Conservation (phyloP, 1,284 basidiomycete genomes). For the Ustilago trichophora region DNA sequence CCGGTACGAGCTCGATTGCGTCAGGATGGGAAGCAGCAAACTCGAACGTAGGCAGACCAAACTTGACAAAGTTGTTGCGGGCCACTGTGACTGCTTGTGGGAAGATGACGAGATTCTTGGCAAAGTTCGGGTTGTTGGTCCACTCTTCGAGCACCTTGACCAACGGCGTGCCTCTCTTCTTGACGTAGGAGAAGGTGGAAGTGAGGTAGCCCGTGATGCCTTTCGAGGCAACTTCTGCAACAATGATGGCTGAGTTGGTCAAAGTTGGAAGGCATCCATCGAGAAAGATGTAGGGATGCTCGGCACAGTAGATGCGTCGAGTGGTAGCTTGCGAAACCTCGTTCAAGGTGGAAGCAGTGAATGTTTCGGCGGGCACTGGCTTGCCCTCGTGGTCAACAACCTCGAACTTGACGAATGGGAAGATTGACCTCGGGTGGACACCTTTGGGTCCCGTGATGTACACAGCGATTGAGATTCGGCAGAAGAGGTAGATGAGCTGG, state of each 20-base stretch:
- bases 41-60: constrained; percentile 17
- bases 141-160: constrained; percentile 19
- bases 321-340: constrained; percentile 3
- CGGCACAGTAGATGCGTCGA: constrained; percentile 26
- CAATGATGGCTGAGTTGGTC: constrained; percentile 21
- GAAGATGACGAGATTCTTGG: constrained; percentile 29
- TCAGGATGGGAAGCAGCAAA: constrained; percentile 19
- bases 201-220: constrained; percentile 19
- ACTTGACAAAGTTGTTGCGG: constrained; percentile 29
- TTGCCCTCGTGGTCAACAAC: constrained; percentile 15
- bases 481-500: constrained; percentile 16
- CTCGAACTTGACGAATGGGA: constrained; percentile 21
- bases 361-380: constrained; percentile 11
- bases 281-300: constrained; percentile 30
- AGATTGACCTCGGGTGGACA: constrained; percentile 10
- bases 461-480: background rate
- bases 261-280: constrained; percentile 17
- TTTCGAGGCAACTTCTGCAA: constrained; percentile 7
- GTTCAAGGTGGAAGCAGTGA: constrained; percentile 4
- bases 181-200: constrained; percentile 12
- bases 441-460: constrained; percentile 14
- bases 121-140: constrained; percentile 8
- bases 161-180: constrained; percentile 9
- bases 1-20: constrained; percentile 17
- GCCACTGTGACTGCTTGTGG: constrained; percentile 27